Base-by-base conservation (phyloP, 1,284 basidiomycete species). In the Meripilus lineatus region DNA sequence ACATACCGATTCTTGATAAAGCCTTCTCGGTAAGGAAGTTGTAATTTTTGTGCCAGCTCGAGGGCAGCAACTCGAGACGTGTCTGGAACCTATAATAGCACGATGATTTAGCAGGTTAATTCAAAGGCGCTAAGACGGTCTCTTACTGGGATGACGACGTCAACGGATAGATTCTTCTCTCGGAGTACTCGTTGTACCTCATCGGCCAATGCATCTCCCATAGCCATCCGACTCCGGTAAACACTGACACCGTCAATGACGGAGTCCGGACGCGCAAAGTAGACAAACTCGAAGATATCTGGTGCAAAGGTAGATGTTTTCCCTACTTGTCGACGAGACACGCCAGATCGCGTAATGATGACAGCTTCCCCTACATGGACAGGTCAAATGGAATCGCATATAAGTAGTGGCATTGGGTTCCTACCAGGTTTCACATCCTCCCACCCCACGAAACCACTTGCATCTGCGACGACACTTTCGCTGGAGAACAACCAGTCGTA, bases 261-360 rank as follows among this genome's bases (percentile, higher is more conserved):
- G 15, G 93, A 96, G 70, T 99, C 96, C 2, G 95, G 96, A 49
- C 96, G 86, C 6, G 96, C 93, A 66, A 99, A 94, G 72, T 99
- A 99, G 52, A 99, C 95, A 59, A 84, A 97, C 76, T 99, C 96
- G 62, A 99, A 99, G 57, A 99, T 97, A 69, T 99, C 96, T n/a
- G 96, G 96, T 1, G 93, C 87, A 62, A 95, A 95, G 1, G 76
- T 78, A 11, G 81, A 77, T 2, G 84, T 74, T 21, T 76, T 69
- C 8, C 76, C 77, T 34, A 92, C 84, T 58, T 87, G 79, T 20
- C 90, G 80, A 39, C 89, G 77, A 6, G 80, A 78, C 42, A 94
- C 75, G 38, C 76, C 74, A 42, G 71, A 75, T 38, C 90, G 81
- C 11, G 94, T 98, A 61, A 97, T 93, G 64, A 99, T 98, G 48